A percentile compares a stretch with the other conserved stretches of the same genome.
These are phyloP conservation scores for Pseudogymnoascus sp. DNA, from an alignment of 2,329 filamentous ascomycete species.

Conservation along the genomic window DNA sequence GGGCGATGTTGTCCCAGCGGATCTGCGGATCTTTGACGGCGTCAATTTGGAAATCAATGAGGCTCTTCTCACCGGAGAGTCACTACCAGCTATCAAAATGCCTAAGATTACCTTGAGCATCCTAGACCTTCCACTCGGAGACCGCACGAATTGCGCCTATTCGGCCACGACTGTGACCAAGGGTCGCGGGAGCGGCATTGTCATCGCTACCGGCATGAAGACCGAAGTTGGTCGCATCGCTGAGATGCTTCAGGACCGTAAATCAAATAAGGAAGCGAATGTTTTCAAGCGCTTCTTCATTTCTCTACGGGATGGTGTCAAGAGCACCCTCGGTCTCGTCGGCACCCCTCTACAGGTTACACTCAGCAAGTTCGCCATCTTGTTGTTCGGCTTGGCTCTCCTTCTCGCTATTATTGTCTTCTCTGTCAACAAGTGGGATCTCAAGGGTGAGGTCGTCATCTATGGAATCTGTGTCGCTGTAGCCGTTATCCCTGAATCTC, in stretches of 20 bases:
- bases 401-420: slow-evolving; percentile 56
- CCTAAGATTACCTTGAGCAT: slow-evolving; percentile 41
- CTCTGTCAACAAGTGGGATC: slow-evolving; percentile 46
- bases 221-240: slow-evolving; percentile 73
- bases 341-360: slow-evolving; percentile 82
- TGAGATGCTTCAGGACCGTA: slow-evolving; percentile 54
- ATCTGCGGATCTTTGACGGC: slow-evolving; percentile 56
- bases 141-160: slow-evolving; percentile 64
- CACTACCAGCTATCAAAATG: slow-evolving; percentile 60
- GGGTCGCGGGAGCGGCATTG: slow-evolving; percentile 61
- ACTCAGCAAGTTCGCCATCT: slow-evolving; percentile 74
- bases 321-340: slow-evolving; percentile 55
- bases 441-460: slow-evolving; percentile 51
- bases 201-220: slow-evolving; percentile 63
- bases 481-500: slow-evolving; percentile 58
- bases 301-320: slow-evolving; percentile 36
- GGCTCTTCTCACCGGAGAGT: slow-evolving; percentile 67
- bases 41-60: slow-evolving; percentile 74
- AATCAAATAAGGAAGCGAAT: slow-evolving; percentile 44
- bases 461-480: slow-evolving; percentile 56
- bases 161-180: slow-evolving; percentile 66
- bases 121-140: slow-evolving; percentile 53
- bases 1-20: slow-evolving; percentile 64
- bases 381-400: slow-evolving; percentile 67
- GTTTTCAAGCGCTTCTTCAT: slow-evolving; percentile 39